These are phyloP conservation scores for Xanthoceras sorbifolium DNA, from an alignment of 345 rosid genomes.

Conservation along the genomic window DNA sequence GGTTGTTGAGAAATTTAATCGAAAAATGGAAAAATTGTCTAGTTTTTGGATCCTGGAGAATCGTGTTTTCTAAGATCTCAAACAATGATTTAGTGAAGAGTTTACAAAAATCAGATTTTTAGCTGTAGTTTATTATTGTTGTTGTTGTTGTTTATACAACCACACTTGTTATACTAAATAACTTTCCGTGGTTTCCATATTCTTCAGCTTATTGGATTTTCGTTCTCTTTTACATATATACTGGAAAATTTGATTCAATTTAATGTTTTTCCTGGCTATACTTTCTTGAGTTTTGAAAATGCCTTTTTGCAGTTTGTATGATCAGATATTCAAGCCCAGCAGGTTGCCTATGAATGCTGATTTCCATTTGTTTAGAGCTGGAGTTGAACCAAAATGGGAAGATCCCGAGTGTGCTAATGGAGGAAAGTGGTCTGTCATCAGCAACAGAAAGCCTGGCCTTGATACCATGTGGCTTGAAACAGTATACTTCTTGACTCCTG, in stretches of 20 bases:
- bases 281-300: neutral
- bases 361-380: slow-evolving; percentile 85
- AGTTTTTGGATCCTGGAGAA: slow-evolving; percentile 1
- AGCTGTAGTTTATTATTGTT: neutral
- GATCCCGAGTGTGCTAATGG: slow-evolving; percentile 94
- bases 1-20: neutral
- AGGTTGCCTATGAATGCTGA: slow-evolving; percentile 61
- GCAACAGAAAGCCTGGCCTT: slow-evolving; percentile 50
- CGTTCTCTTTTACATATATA: neutral
- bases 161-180: no score
- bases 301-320: slow-evolving; percentile 60
- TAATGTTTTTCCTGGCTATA: neutral
- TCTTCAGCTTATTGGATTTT: neutral
- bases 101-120: neutral
- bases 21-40: neutral
- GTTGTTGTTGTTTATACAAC: neutral
- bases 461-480: slow-evolving; percentile 90
- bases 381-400: slow-evolving; percentile 97
- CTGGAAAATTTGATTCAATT: neutral
- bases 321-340: slow-evolving; percentile 80
- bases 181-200: neutral
- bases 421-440: slow-evolving; percentile 81
- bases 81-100: neutral
- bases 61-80: neutral
- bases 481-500: slow-evolving; percentile 35